phyloP scores from a whole-genome alignment of 441 rosid species.

The Oxalis stricta region DNA sequence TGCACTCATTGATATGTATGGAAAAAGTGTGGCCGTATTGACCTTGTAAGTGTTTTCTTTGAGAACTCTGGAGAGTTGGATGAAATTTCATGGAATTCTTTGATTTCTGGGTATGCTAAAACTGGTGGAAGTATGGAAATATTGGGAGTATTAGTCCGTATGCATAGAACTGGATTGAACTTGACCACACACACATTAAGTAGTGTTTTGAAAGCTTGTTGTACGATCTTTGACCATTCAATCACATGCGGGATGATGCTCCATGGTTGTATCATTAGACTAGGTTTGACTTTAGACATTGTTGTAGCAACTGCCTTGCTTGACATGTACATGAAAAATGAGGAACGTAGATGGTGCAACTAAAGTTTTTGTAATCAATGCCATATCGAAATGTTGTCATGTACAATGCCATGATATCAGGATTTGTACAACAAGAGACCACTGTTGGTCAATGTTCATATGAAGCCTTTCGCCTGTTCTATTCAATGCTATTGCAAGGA shows the following conservation, averaged over 20 bases:
- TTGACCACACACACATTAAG: constrained; percentile 30
- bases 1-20: constrained; percentile 25
- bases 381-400: constrained; percentile 32
- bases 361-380: constrained; percentile 19
- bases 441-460: constrained; percentile 16
- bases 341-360: constrained; percentile 21
- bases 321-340: constrained; percentile 34
- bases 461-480: constrained; percentile 24
- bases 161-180: constrained; percentile 27
- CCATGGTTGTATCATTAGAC: constrained; percentile 24
- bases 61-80: constrained; percentile 20
- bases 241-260: constrained; percentile 22
- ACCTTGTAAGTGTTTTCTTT: constrained; percentile 24
- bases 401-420: constrained; percentile 44
- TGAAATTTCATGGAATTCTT: constrained; percentile 30
- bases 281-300: constrained; percentile 27
- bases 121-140: constrained; percentile 23
- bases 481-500: constrained; percentile 28
- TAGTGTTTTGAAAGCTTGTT: constrained; percentile 35
- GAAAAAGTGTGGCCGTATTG: constrained; percentile 23
- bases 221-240: constrained; percentile 11
- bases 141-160: constrained; percentile 19
- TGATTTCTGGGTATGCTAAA: constrained; percentile 28
- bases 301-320: constrained; percentile 42
- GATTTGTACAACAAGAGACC: constrained; percentile 19